These are phyloP conservation scores for Cyclotella baltica DNA, from an alignment of 108 stramenopile species.

Conservation along the genomic window DNA sequence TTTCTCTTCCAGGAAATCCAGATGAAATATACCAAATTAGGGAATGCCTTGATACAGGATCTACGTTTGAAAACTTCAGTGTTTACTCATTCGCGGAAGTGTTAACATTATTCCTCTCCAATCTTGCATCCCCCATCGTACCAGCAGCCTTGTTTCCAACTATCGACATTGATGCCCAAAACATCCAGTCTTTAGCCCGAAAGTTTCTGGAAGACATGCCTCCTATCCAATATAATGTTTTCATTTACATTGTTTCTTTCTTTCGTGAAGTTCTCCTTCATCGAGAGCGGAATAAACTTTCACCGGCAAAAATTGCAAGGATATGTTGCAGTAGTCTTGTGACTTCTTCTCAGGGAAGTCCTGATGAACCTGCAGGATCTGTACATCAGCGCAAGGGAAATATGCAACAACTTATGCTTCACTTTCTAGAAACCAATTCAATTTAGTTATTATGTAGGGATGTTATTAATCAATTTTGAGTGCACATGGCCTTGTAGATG, in stretches of 20 bases:
- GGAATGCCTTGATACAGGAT: conserved; percentile 90
- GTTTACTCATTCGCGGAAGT: conserved; percentile 87
- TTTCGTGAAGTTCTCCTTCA: conserved; percentile 90
- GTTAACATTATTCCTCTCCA: conserved; percentile 78
- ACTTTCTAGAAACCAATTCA: conserved; percentile 67
- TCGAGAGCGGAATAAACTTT: conserved; percentile 68
- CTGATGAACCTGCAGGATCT: conserved; percentile 59
- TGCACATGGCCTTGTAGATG: too few relatives aligned
- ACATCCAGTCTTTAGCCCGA: conserved; percentile 79
- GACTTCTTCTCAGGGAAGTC: conserved; percentile 59
- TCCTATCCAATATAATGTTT: conserved; percentile 94
- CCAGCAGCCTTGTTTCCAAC: conserved; percentile 80
- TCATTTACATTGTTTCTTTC: conserved; percentile 97
- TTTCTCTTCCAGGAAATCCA: conserved; percentile 75
- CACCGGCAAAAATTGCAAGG: conserved; percentile 84
- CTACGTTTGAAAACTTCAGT: conserved; percentile 65
- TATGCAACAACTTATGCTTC: conserved; percentile 69
- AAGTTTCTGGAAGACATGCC: conserved; percentile 91
- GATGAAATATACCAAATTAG: conserved; percentile 86
- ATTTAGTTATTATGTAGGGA: conserved; percentile 29
- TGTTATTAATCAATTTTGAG: background rate
- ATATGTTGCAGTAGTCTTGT: conserved; percentile 77
- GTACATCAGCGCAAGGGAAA: conserved; percentile 44
- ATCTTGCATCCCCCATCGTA: conserved; percentile 87
- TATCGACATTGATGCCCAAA: conserved; percentile 86